A percentile compares a stretch with the other conserved stretches of the same genome.
These are phyloP conservation scores for Agaricus sinodeliciosus DNA, from an alignment of 768 basidiomycete genomes.

Conservation along the genomic window DNA sequence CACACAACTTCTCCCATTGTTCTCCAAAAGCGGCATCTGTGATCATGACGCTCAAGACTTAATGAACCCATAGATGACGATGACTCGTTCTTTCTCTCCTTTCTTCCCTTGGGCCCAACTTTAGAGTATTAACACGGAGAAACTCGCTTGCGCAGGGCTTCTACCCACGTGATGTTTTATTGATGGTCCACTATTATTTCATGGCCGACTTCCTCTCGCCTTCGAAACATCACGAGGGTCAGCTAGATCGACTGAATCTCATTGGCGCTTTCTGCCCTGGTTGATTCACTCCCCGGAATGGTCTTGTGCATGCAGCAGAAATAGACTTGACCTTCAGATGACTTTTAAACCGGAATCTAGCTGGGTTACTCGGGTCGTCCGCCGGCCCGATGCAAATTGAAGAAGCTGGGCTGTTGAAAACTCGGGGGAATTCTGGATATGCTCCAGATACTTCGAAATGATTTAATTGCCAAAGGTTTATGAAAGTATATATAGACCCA, in stretches of 20 bases:
- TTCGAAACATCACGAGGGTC: conserved; percentile 3
- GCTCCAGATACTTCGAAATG: background rate
- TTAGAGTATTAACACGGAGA: background rate
- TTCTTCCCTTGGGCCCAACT: background rate
- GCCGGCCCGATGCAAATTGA: background rate
- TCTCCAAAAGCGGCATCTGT: conserved; percentile 3
- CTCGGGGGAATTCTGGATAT: background rate
- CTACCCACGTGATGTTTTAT: conserved; percentile 1
- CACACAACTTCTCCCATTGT: conserved; percentile 1
- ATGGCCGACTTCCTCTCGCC: background rate
- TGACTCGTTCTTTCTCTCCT: background rate
- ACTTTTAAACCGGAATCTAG: too few species aligned
- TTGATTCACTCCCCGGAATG: too few species aligned
- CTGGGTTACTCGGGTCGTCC: background rate
- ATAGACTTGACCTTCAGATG: too few species aligned
- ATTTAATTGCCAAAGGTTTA: background rate
- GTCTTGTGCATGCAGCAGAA: too few species aligned
- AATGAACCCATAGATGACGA: background rate
- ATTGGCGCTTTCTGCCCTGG: too few species aligned
- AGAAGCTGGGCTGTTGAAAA: background rate
- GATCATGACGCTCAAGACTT: background rate
- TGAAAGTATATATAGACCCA: background rate
- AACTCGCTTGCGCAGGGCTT: background rate
- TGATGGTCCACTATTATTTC: background rate
- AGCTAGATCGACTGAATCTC: background rate